phyloP scores from a whole-genome alignment of 2,329 filamentous ascomycete genomes.

The Akanthomyces uredinophilus region DNA sequence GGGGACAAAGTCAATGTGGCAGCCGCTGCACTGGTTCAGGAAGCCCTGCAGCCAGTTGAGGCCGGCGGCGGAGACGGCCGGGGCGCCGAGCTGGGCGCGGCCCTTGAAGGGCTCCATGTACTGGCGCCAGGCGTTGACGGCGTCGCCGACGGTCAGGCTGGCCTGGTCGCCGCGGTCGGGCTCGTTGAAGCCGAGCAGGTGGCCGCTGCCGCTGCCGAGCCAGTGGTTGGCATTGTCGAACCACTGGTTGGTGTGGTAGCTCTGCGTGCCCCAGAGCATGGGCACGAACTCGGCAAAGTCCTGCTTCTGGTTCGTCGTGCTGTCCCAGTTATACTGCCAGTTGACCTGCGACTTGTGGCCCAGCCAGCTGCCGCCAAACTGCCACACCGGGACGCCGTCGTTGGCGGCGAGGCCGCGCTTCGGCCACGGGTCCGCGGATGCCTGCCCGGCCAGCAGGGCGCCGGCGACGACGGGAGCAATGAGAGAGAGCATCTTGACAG shows the following conservation, averaged over 20 bases:
- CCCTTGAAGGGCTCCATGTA: constrained; percentile 41
- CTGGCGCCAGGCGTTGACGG: constrained; percentile 34
- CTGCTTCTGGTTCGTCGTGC: constrained; percentile 20
- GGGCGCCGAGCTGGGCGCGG: constrained; percentile 40
- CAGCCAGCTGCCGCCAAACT: constrained; percentile 18
- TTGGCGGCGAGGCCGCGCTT: constrained; percentile 50
- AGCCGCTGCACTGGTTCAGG: constrained; percentile 34
- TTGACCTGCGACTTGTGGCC: constrained; percentile 14
- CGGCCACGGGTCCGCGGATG: neutral
- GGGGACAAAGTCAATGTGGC: constrained; percentile 40
- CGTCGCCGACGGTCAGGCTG: constrained; percentile 26
- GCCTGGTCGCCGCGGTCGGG: constrained; percentile 21
- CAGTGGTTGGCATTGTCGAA: constrained; percentile 15
- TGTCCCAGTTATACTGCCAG: constrained; percentile 25
- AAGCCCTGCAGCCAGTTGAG: constrained; percentile 40
- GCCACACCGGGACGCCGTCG: constrained; percentile 19
- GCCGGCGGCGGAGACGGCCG: constrained; percentile 43
- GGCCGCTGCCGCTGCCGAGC: constrained; percentile 16
- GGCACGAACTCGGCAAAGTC: constrained; percentile 21
- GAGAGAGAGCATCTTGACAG: constrained; percentile 47
- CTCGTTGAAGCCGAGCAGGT: constrained; percentile 24
- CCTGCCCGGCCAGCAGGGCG: constrained; percentile 34
- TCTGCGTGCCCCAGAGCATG: constrained; percentile 22
- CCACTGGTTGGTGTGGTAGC: constrained; percentile 19
- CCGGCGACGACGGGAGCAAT: constrained; percentile 41